phyloP scores from a whole-genome alignment of 345 rosid species.

The Gossypium ekmanianum region DNA sequence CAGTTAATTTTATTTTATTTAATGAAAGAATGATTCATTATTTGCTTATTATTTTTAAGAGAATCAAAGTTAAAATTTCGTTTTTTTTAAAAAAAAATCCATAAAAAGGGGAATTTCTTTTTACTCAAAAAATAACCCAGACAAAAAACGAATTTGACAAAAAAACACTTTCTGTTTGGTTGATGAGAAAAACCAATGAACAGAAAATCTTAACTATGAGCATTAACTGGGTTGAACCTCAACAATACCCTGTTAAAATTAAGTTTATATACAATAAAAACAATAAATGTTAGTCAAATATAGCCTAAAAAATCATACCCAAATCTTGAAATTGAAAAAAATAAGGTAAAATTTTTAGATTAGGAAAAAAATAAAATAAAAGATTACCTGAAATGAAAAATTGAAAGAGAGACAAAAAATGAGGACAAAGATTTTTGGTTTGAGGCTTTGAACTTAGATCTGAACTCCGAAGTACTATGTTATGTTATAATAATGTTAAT shows the following conservation, averaged over 20 bases:
- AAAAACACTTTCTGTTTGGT: neutral
- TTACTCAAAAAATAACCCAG: neutral
- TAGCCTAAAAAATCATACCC: neutral
- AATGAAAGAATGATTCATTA: neutral
- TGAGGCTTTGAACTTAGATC: neutral
- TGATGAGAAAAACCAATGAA: neutral
- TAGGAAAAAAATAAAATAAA: neutral
- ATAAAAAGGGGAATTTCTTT: neutral
- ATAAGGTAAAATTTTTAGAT: neutral
- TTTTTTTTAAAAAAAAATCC: neutral
- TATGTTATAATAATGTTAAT: neutral
- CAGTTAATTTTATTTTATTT: constrained; percentile 7
- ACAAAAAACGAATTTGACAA: neutral
- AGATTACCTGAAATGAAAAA: constrained; percentile 9
- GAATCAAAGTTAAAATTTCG: neutral
- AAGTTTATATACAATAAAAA: neutral
- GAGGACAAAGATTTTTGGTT: neutral
- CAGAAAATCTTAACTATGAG: neutral
- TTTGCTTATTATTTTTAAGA: neutral
- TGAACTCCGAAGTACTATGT: neutral
- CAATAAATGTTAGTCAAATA: neutral
- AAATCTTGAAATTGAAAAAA: neutral
- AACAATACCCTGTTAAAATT: neutral
- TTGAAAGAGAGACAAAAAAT: neutral
- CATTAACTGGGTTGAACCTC: constrained; percentile 14